Evolutionary conservation across 192 early-diverging fungal species (phyloP), one percentile per base, ranked within the genome.

Genomic region (Glomus cerebriforme): DNA sequence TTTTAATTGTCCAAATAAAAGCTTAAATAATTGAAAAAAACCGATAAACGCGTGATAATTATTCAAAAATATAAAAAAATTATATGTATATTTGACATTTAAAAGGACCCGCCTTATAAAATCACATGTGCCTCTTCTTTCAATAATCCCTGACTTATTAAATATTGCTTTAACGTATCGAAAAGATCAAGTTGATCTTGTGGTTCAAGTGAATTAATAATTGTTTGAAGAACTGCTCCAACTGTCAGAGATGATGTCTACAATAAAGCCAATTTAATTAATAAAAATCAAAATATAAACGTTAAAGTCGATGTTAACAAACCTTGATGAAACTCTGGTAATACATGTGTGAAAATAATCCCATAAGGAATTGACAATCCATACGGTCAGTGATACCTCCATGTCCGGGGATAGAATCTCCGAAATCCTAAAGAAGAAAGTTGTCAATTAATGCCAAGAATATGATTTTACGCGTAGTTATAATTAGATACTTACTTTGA

Each of bases 361-460:
- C 96, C 96, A 98, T 99, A 71, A 99, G 84, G 81, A 99, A 96
- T 88, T 99, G 97, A 82, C 97, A 99, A 82, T 99, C 96, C 89
- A 99, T 96, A 32, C 97, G 91, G 85, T 99, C 97, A 0, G 97
- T 98, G 34, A 98, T 88, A 34, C 97, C 97, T 78, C 97, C 97
- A 77, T 99, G 97, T 27, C 97, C 97, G 7, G 97, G 97, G 77
- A 99, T 99, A 43, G 92, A 95, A 81, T 97, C 91, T 13, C 95
- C 94, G 86, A 97, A 99, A 82, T 99, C 97, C 81, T 72, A 73
- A 39, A 49, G 43, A 43, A 77, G 37, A 27, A 13, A 77, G 3
- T 22, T 10, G 39, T 1, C 39, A 43, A 43, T 10, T 64, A n/a
- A 5, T 37, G 73, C 63, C 10, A 75, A 9, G 8, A 59, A 75